These are phyloP conservation scores for Dipteronia sinensis DNA, from an alignment of 345 rosid species.

Conservation along the genomic window DNA sequence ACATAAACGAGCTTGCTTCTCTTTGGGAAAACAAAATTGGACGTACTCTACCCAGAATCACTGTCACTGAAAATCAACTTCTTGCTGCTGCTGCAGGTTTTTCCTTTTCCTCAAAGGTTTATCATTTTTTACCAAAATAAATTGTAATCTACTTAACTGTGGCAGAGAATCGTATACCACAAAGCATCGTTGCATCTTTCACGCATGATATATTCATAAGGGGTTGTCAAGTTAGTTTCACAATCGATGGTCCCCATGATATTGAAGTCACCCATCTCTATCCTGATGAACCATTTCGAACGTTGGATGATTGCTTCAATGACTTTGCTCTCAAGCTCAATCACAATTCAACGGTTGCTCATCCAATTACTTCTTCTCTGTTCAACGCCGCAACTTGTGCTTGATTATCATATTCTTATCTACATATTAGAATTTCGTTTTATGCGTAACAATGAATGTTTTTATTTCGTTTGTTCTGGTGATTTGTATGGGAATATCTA, in stretches of 20 bases:
- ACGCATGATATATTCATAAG: slow-evolving; percentile 75
- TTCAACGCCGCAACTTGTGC: slow-evolving; percentile 36
- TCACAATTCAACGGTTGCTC: slow-evolving; percentile 8
- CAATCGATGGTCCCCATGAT: slow-evolving; percentile 39
- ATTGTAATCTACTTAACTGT: no score
- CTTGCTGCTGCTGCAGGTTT: slow-evolving; percentile 60
- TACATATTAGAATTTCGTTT: not conserved
- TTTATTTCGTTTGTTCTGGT: no score
- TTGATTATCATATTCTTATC: slow-evolving; percentile 2
- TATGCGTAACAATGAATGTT: not conserved
- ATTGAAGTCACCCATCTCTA: slow-evolving; percentile 49
- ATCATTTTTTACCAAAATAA: no score
- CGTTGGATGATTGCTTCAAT: slow-evolving; percentile 55
- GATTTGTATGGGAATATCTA: not conserved
- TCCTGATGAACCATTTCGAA: slow-evolving; percentile 46
- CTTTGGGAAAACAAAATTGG: slow-evolving; percentile 71
- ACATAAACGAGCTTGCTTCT: slow-evolving; percentile 69
- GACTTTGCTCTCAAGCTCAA: slow-evolving; percentile 42
- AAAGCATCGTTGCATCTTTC: slow-evolving; percentile 67
- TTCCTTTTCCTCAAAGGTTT: not conserved
- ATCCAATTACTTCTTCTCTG: slow-evolving; percentile 19
- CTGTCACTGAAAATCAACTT: slow-evolving; percentile 51
- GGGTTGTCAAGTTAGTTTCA: slow-evolving; percentile 62
- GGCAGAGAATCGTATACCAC: slow-evolving; percentile 61
- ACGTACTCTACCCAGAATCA: slow-evolving; percentile 52